Percentiles rank a stretch among this genome's conserved stretches.
These are phyloP conservation scores for Amaranthus tricolor DNA, from an alignment of 179 eudicot species.

Conservation along the genomic window DNA sequence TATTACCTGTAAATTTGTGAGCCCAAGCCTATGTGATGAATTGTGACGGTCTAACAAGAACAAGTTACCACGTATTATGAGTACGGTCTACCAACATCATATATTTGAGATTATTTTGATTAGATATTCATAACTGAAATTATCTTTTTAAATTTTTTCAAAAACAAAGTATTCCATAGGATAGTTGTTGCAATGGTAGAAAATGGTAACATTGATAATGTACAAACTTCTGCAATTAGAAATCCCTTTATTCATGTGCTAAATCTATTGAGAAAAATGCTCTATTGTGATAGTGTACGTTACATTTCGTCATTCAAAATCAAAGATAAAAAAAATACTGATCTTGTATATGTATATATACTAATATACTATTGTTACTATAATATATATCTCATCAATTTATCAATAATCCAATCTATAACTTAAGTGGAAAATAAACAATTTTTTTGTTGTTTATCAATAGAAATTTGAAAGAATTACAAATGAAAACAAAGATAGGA, in stretches of 20 bases:
- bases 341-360: background rate
- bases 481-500: too few relatives aligned
- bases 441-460: background rate
- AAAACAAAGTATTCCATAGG: background rate
- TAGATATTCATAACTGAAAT: too few relatives aligned
- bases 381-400: background rate
- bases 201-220: background rate
- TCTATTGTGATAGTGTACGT: background rate
- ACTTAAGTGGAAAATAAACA: background rate
- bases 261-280: background rate
- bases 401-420: background rate
- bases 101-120: too few relatives aligned
- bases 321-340: background rate
- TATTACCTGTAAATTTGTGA: too few relatives aligned
- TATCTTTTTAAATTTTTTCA: background rate
- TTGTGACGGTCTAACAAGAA: too few relatives aligned
- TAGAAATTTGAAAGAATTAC: too few relatives aligned
- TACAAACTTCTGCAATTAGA: too few relatives aligned
- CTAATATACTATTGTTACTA: background rate
- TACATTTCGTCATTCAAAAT: background rate
- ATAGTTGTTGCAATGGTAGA: constrained; percentile 2
- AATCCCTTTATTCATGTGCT: background rate
- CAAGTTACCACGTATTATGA: too few relatives aligned
- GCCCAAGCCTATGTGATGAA: too few relatives aligned
- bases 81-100: too few relatives aligned